Base-by-base conservation (phyloP, 495 filamentous ascomycete species). In the Lasiosphaeria hispida region DNA sequence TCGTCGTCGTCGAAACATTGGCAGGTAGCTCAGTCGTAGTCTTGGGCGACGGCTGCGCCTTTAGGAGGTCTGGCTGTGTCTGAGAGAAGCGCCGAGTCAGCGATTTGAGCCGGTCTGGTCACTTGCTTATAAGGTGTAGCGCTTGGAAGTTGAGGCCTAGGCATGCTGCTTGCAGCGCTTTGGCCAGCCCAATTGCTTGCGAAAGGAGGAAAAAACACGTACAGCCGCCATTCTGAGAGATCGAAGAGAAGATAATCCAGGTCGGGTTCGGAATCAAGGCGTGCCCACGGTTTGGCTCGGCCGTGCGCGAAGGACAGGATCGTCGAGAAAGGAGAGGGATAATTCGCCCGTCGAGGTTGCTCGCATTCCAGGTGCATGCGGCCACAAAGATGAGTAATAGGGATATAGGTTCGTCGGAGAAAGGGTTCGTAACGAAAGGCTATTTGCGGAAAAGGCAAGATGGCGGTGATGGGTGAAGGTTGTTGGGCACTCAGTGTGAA, bases 181-280 rank as follows among this genome's bases (percentile, higher is more conserved):
- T 34, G 18, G 34, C 17, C 13, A 17, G 17, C 49, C 3, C 36
- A 39, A 52, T 53, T 30, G 35, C 19, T 18, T 39, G 5, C 23
- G 17, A 9, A 14, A 23, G 17, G 40, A 58, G 47, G 18, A 10
- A 37, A 17, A 23, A n/a, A 37, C 36, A 70, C 67, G 40, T 72
- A 72, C 69, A 36, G 68, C 56, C 49, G 72, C 63, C 72, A 74
- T 74, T 42, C 11, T 69, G 54, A 63, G 54, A 17, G 36, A 48
- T 59, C 35, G 34, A 48, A 48, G 44, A 48, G 38, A 14, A 48
- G n/a, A 45, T 7, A 36, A 44, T 54, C 38, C 13, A 49, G 39
- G 41, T 47, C 18, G 45, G 19, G 34, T 42, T 8, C 10, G n/a
- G 9, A 40, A 4, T 15, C 11, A 14, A 19, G n/a, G 11, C 11